Evolutionary conservation across 495 filamentous ascomycete genomes (phyloP).

Genomic region (Melanomma pulvis-pyrius): DNA sequence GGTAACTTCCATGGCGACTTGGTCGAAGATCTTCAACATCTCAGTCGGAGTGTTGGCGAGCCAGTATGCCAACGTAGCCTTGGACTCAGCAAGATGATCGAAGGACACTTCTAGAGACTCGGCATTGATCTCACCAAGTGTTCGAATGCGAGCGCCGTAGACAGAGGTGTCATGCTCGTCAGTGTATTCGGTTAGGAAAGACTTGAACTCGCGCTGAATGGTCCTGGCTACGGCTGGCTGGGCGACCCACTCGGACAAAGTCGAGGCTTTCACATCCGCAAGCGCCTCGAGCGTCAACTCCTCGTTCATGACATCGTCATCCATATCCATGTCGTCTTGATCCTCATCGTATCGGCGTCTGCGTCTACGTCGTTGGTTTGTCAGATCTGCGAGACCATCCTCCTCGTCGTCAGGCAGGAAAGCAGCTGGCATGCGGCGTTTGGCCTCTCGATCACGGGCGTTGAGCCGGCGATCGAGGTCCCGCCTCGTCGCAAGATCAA

Average conservation of each 20-base stretch:
- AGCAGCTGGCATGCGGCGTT: constrained; percentile 73
- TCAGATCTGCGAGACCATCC: constrained; percentile 75
- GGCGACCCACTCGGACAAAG: constrained; percentile 88
- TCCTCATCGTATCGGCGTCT: constrained; percentile 93
- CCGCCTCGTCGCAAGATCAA: constrained; percentile 69
- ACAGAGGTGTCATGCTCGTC: constrained; percentile 85
- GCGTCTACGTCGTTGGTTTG: constrained; percentile 74
- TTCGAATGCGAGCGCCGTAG: constrained; percentile 90
- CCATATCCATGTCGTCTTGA: constrained; percentile 84
- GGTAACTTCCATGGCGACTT: constrained; percentile 93
- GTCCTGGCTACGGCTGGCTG: constrained; percentile 88
- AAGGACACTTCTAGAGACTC: constrained; percentile 97
- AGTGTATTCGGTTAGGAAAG: constrained; percentile 93
- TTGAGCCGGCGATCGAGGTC: constrained; percentile 82
- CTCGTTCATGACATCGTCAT: constrained; percentile 87
- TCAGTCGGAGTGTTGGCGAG: constrained; percentile 93
- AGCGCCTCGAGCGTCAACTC: constrained; percentile 91
- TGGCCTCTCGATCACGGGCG: constrained; percentile 77
- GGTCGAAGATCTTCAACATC: constrained; percentile 93
- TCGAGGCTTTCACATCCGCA: constrained; percentile 90
- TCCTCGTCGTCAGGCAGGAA: constrained; percentile 91
- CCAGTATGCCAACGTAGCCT: constrained; percentile 97
- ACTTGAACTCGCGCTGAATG: constrained; percentile 94
- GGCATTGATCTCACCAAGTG: constrained; percentile 92
- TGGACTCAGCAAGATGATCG: constrained; percentile 82